phyloP scores from a whole-genome alignment of 768 basidiomycete genomes.

The Daedalea quercina region DNA sequence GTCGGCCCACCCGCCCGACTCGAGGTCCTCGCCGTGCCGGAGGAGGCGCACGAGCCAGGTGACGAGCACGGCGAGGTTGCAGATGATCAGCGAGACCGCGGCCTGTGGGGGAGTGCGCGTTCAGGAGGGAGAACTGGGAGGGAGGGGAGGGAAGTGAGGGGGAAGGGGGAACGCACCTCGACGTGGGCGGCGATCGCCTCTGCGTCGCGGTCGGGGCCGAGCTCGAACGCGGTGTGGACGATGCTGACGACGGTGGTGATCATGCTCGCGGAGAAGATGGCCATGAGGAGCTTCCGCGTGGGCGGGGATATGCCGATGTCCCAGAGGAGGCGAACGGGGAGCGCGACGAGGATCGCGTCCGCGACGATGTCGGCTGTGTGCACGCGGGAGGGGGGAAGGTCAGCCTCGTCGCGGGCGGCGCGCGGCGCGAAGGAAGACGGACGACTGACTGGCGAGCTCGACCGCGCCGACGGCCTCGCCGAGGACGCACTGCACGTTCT shows the following conservation, averaged over 20 bases:
- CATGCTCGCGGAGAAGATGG: constrained; percentile 13
- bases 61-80: constrained; percentile 15
- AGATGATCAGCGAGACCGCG: constrained; percentile 8
- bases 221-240: constrained; percentile 11
- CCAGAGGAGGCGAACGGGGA: constrained; percentile 11
- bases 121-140: too few species aligned
- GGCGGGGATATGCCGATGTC: constrained; percentile 2
- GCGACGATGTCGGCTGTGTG: constrained; percentile 11
- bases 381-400: too few species aligned
- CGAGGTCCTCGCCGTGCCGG: constrained; percentile 8
- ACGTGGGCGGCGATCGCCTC: constrained; percentile 12
- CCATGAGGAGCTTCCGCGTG: constrained; percentile 6
- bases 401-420: too few species aligned
- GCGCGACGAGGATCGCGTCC: constrained; percentile 9
- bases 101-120: constrained; percentile 8
- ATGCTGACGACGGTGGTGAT: constrained; percentile 13
- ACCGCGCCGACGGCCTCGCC: constrained; percentile 10
- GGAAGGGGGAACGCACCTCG: constrained; percentile 2
- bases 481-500: constrained; percentile 12
- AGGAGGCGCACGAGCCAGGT: constrained; percentile 11
- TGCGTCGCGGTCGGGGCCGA: constrained; percentile 9
- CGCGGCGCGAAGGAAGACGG: too few species aligned
- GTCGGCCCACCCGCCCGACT: neutral
- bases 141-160: neutral
- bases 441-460: constrained; percentile 10